Evolutionary conservation across 2,329 filamentous ascomycete genomes (phyloP).

Genomic region (Alternaria gaisen): DNA sequence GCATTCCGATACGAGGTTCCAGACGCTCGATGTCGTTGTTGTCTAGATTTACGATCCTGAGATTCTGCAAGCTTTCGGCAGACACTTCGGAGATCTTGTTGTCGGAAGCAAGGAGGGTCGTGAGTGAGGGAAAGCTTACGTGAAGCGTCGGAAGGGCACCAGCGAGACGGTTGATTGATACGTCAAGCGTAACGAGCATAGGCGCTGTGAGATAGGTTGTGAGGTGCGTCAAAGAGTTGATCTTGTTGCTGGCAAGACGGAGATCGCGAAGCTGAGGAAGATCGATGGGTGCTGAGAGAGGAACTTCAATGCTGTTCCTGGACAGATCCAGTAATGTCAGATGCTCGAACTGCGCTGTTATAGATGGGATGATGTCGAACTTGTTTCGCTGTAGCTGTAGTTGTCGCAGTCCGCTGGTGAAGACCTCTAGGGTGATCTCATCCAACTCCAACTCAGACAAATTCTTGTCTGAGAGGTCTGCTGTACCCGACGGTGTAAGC

Average conservation of each 20-base stretch:
- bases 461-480: constrained; percentile 55
- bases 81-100: constrained; percentile 80
- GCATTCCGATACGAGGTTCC: constrained; percentile 80
- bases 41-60: constrained; percentile 78
- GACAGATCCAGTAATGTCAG: constrained; percentile 77
- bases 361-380: constrained; percentile 72
- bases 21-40: constrained; percentile 88
- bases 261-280: constrained; percentile 80
- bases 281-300: constrained; percentile 60
- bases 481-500: constrained; percentile 47
- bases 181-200: constrained; percentile 76
- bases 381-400: constrained; percentile 81
- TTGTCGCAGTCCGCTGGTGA: constrained; percentile 61
- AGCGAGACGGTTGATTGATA: constrained; percentile 82
- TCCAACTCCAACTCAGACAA: constrained; percentile 53
- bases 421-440: constrained; percentile 50
- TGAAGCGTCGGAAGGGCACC: constrained; percentile 72
- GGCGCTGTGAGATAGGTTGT: constrained; percentile 75
- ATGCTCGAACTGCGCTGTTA: constrained; percentile 74
- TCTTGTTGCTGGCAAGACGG: constrained; percentile 76
- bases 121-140: constrained; percentile 73
- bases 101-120: constrained; percentile 76
- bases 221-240: constrained; percentile 72
- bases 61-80: constrained; percentile 75
- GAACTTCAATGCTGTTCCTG: constrained; percentile 74